phyloP scores from a whole-genome alignment of 108 stramenopile genomes.

The Nannochloropsis granulata region DNA sequence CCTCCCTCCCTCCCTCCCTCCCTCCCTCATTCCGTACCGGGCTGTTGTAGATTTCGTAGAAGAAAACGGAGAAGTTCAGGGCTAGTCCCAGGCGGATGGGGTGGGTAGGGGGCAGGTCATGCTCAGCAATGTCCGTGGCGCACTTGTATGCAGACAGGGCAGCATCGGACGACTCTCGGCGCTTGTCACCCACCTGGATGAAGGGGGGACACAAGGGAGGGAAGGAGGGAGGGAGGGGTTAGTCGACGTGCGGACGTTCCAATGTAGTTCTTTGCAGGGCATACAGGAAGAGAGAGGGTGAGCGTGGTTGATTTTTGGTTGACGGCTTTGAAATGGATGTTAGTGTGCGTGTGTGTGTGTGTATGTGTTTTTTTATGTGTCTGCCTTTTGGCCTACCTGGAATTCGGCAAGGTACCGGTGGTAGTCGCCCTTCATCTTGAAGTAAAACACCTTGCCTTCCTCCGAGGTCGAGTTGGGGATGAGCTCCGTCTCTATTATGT shows the following conservation, averaged over 20 bases:
- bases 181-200: slow-evolving; percentile 40
- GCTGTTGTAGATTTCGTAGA: slow-evolving; percentile 97
- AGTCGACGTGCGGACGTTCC: not conserved
- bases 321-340: not conserved
- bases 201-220: not conserved
- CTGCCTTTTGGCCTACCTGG: slow-evolving; percentile 45
- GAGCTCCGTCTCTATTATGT: slow-evolving; percentile 87
- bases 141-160: slow-evolving; percentile 95
- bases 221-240: not conserved
- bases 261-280: not conserved
- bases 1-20: too few relatives aligned
- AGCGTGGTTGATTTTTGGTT: not conserved
- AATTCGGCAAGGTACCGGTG: slow-evolving; percentile 97
- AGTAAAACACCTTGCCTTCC: slow-evolving; percentile 99
- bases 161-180: slow-evolving; percentile 55
- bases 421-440: slow-evolving; percentile 99
- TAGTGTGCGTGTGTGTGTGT: too few relatives aligned
- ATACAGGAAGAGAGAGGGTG: not conserved
- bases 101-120: slow-evolving; percentile 95
- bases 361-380: too few relatives aligned
- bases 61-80: slow-evolving; percentile 99
- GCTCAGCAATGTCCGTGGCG: slow-evolving; percentile 79
- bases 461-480: slow-evolving; percentile 94
- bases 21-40: slow-evolving; percentile 37
- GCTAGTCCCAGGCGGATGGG: slow-evolving; percentile 99